Base-by-base conservation (phyloP, 805 yeast species). In the Hanseniaspora clermontiae region DNA sequence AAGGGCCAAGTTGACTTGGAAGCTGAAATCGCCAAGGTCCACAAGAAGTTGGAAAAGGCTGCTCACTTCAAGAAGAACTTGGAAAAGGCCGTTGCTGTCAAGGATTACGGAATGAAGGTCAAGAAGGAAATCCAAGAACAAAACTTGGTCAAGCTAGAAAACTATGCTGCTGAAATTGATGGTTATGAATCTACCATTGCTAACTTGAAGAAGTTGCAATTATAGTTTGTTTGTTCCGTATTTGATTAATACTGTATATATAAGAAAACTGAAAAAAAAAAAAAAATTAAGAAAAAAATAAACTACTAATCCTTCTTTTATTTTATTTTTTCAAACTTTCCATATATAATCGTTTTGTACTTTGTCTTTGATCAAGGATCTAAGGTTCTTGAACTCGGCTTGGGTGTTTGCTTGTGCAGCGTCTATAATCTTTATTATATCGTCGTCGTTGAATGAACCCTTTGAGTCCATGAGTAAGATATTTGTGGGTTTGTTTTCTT, bases 1-100 rank as follows among this genome's bases (percentile, higher is more conserved):
- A 90, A 88, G 77, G 98, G 97, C 55, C 90, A 85, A 68, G 82
- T 93, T 62, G 97, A 91, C 70, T 79, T 90, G 63, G 97, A 89
- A 65, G 84, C 84, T 57, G 97, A 93, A 74, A 86, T 93, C 64
- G 67, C 75, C 63, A 93, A 91, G 77, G 93, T 89, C 40, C 70
- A 75, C 65, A 81, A 80, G 77, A 91, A 86, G 74, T 76, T 90
- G 64, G 77, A 70, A 59, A 84, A 83, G 70, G 79, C 83, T 46
- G 70, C 73, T 62, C 82, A 79, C 63, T 72, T 79, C 60, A 77
- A 79, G 65, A 77, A 75, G 60, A 77, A 79, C 65, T 76, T 87
- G 59, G 80, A 82, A 61, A 91, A 88, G 72, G 77, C 83, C 50
- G 80, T 87, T 62, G 67, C 69, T 58, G 79, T 82, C 59, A 75